Base-by-base conservation (phyloP, 495 filamentous ascomycete species). In the Lindgomyces ingoldianus region DNA sequence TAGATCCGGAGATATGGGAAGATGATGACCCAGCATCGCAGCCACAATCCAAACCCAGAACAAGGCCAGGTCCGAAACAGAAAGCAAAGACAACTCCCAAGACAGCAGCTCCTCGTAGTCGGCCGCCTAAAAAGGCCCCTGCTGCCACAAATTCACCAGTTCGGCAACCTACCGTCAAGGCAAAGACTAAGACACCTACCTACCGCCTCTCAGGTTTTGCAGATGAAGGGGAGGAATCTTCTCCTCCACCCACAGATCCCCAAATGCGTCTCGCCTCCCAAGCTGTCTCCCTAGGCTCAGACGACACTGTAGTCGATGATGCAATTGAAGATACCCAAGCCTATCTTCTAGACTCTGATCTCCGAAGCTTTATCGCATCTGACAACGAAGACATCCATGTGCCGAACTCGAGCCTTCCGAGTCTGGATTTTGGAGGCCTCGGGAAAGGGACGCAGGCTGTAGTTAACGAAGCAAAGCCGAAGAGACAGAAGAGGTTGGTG, bases 191-290 rank as follows among this genome's bases (percentile, higher is more conserved):
- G 30, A 61, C 64, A 6, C 51, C 57, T 4, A 56, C 10, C 14
- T 68, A 51, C 48, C 55, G 64, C 18, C 36, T 58, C 22, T 60
- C 64, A 2, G 68, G 39, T 8, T 45, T 62, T 14, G 68, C 50
- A 12, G 60, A 56, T 19, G 64, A 71, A 57, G 64, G 19, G 27
- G 64, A 46, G 3, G 42, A 46, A 16, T 65, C 60, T 3, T 69
- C 65, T 4, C 69, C 69, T 3, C 69, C 65, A 22, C 69, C 69
- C 19, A 68, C 69, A 19, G 65, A 68, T 46, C 69, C 69, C 9
- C 49, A 51, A 21, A 63, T 69, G 57, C 62, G 58, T 10, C 14
- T 71, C 4, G 54, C 50, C 21, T 63, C 69, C 4, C 69, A 71
- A 52, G 69, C 57, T 14, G 60, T 49, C 11, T 48, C 51, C 14